Evolutionary conservation across 2,329 filamentous ascomycete genomes (phyloP).

Genomic region (Ustulina deusta): DNA sequence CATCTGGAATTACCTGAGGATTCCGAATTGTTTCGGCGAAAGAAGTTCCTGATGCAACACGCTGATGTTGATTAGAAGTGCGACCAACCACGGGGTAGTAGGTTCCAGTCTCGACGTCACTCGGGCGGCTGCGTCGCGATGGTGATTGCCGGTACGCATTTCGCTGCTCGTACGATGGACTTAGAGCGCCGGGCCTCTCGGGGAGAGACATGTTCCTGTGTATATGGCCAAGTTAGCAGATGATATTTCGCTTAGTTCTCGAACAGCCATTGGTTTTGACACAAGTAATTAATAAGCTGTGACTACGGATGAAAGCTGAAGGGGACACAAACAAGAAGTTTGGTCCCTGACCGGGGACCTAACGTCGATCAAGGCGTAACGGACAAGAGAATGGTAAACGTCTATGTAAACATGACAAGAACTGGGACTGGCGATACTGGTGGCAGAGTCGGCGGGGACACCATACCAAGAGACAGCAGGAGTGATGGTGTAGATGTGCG

Average conservation of each 20-base stretch:
- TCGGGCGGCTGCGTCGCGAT: slow-evolving; percentile 72
- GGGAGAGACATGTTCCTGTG: slow-evolving; percentile 70
- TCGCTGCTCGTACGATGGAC: slow-evolving; percentile 70
- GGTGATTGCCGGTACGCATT: slow-evolving; percentile 76
- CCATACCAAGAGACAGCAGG: slow-evolving; percentile 14
- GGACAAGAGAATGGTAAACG: slow-evolving; percentile 5
- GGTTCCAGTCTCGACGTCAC: slow-evolving; percentile 76
- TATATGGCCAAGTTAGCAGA: slow-evolving; percentile 36
- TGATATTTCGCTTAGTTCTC: slow-evolving; percentile 5
- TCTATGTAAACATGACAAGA: slow-evolving; percentile 28
- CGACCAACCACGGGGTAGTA: slow-evolving; percentile 59
- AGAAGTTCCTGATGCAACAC: slow-evolving; percentile 68
- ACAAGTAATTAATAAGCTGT: not conserved
- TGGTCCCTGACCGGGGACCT: slow-evolving; percentile 25
- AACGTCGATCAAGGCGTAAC: slow-evolving; percentile 18
- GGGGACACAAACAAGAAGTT: slow-evolving; percentile 30
- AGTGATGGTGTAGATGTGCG: slow-evolving; percentile 24
- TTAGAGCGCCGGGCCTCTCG: slow-evolving; percentile 71
- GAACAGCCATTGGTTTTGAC: not conserved
- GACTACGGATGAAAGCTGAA: slow-evolving; percentile 8
- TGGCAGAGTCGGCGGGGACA: slow-evolving; percentile 9
- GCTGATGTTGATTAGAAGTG: slow-evolving; percentile 61
- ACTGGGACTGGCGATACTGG: slow-evolving; percentile 18
- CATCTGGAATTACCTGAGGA: slow-evolving; percentile 68
- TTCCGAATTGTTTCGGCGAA: slow-evolving; percentile 68